Base-by-base conservation (phyloP, 805 yeast genomes). In the Sugiyamaella boreocaroliniensis region DNA sequence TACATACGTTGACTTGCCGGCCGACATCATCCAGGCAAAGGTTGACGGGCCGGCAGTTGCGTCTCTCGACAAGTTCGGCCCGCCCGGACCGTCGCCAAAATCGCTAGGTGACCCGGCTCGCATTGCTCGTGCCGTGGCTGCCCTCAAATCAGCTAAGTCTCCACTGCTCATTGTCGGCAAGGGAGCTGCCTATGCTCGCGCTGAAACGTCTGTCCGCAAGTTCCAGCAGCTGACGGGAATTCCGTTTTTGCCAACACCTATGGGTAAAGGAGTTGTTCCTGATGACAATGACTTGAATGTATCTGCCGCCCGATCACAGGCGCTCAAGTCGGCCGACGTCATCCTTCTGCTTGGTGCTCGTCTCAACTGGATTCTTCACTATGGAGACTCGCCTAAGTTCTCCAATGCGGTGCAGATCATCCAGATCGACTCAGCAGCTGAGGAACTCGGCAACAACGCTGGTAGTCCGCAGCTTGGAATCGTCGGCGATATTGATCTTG, bases 361-460 rank as follows among this genome's bases (percentile, higher is more conserved):
- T 50, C 69, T 84, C 60, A 84, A 84, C 65, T 85, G 89, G 90
- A 82, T 84, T 16, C 66, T 85, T 55, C 89, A 84, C 56, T 81
- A 75, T 66, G 89, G 86, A 3, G 80, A 76, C 43, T 47, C 73
- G 1, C 84, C 85, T 18, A 78, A 79, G 60, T 83, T 76, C 67
- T 53, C 62, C 12, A 52, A 65, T 2, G 64, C 66, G 47, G 83
- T 73, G 7, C 70, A 73, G 51, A 74, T 84, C 57, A 71, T 83
- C 48, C 86, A 82, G 62, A 75, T 82, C 15, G 87, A 82, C 60
- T 68, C 67, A 18, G 69, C 74, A 29, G 69, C 80, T 2, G 82
- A 77, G 49, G 83, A 80, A 37, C 63, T 82, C 34, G 83, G 83
- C 5, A 67, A 70, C 50, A 75, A 76, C 48, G 70, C 76, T 15